Base-by-base conservation (phyloP, 2,329 filamentous ascomycete species). In the Alternaria solani region DNA sequence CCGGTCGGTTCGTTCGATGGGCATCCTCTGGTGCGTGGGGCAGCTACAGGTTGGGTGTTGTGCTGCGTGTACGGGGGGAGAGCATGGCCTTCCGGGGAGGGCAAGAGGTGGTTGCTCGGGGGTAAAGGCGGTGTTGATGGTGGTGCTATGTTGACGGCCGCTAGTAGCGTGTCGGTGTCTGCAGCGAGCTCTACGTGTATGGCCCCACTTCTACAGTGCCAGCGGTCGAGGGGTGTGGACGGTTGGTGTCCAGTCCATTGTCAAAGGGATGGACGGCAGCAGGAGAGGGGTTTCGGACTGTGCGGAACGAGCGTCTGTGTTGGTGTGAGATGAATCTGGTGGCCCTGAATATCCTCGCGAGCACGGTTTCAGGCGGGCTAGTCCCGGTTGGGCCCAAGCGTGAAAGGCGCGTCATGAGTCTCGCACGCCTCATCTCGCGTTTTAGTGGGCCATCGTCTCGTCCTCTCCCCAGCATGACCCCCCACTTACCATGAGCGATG, bases 1-100 rank as follows among this genome's bases (percentile, higher is more conserved):
- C 71, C 79, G 79, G 77, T 81, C 81, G 68, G 64, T 66, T 57
- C 75, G 72, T 71, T 79, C 78, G 68, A 71, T 68, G 70, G 74
- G 73, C 78, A 79, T 79, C 62, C 69, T 76, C 73, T 71, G 58
- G 60, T 42, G 62, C 49, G 64, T 61, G 4, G 43, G 55, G 52
- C 25, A 55, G 54, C 48, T 62, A 57, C 63, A 59, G 64, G 51
- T 57, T 63, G 63, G 62, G 49, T 63, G 51, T 36, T 47, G 42
- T 52, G 54, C 59, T 58, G 62, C 59, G 62, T 59, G 42, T 68
- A 58, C 55, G 62, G 60, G 53, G 68, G 63, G 55, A 51, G 63
- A 57, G 61, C 74, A 76, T 77, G 72, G 69, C 73, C 75, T 67
- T 60, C 16, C 41, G 64, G 59, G 63, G 67, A 51, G 69, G 69